phyloP scores from a whole-genome alignment of 2,329 filamentous ascomycete genomes.

The Diaporthe helianthi region DNA sequence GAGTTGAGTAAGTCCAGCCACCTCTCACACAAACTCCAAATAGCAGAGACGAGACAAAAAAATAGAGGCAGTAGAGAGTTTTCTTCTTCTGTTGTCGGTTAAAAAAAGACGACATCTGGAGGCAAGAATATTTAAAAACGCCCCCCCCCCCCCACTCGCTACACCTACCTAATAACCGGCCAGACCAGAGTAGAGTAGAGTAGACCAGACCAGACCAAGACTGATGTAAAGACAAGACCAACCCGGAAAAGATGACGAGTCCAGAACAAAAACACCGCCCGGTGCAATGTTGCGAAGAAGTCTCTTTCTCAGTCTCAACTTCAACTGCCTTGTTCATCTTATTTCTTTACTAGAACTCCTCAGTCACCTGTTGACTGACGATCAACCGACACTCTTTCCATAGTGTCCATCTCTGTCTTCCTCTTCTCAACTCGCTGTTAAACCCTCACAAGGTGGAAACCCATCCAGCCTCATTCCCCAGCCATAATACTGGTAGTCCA shows the following conservation, averaged over 20 bases:
- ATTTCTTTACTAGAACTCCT: no score
- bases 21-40: not conserved
- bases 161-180: slow-evolving; percentile 7
- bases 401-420: not conserved
- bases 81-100: not conserved
- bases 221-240: no score
- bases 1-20: not conserved
- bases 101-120: no score
- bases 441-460: no score
- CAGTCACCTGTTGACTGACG: no score
- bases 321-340: no score
- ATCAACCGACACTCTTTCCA: no score
- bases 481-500: no score
- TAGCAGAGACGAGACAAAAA: not conserved
- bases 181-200: not conserved
- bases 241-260: no score
- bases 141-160: not conserved
- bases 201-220: not conserved
- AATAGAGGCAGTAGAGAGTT: not conserved
- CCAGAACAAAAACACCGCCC: not conserved
- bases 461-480: not conserved
- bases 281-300: not conserved
- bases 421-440: not conserved
- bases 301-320: no score
- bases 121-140: not conserved